Conservation (phyloP, 371 early-diverging fungal genomes). For the Choanephora cucurbitarum region DNA sequence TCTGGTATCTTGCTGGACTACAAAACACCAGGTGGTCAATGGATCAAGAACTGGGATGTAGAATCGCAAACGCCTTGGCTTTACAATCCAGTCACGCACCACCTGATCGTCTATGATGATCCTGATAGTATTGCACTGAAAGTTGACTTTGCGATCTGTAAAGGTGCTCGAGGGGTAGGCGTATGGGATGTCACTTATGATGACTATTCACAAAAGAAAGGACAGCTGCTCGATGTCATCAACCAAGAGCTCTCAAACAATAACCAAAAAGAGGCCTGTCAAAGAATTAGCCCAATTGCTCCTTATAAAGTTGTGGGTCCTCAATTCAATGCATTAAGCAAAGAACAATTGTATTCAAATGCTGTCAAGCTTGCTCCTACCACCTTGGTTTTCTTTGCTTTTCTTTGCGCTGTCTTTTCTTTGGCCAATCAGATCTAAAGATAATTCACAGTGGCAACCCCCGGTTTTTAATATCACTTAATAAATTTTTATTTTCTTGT, state of each 20-base stretch:
- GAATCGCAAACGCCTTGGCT: slow-evolving; percentile 65
- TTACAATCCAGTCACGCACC: slow-evolving; percentile 54
- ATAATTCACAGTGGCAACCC: slow-evolving; percentile 6
- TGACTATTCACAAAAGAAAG: slow-evolving; percentile 3
- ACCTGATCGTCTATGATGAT: slow-evolving; percentile 67
- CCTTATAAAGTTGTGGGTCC: slow-evolving; percentile 11
- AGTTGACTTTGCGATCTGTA: slow-evolving; percentile 46
- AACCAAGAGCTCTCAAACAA: slow-evolving; percentile 4
- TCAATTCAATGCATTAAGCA: slow-evolving; percentile 10
- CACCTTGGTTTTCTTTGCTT: background rate
- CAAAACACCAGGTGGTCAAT: slow-evolving; percentile 51
- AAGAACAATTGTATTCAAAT: background rate
- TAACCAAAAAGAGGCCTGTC: slow-evolving; percentile 2
- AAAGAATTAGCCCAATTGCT: background rate
- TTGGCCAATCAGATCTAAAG: slow-evolving; percentile 3
- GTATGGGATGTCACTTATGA: slow-evolving; percentile 18
- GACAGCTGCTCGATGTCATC: slow-evolving; percentile 4
- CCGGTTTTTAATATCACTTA: slow-evolving; percentile 1
- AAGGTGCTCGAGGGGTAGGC: slow-evolving; percentile 36
- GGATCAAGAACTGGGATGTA: slow-evolving; percentile 64
- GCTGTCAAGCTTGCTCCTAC: background rate
- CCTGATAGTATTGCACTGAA: slow-evolving; percentile 53
- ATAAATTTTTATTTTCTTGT: background rate
- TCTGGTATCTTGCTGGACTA: slow-evolving; percentile 53
- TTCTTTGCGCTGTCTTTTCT: background rate